Evolutionary conservation across 768 basidiomycete species (phyloP).

Genomic region (Exidia glandulosa): DNA sequence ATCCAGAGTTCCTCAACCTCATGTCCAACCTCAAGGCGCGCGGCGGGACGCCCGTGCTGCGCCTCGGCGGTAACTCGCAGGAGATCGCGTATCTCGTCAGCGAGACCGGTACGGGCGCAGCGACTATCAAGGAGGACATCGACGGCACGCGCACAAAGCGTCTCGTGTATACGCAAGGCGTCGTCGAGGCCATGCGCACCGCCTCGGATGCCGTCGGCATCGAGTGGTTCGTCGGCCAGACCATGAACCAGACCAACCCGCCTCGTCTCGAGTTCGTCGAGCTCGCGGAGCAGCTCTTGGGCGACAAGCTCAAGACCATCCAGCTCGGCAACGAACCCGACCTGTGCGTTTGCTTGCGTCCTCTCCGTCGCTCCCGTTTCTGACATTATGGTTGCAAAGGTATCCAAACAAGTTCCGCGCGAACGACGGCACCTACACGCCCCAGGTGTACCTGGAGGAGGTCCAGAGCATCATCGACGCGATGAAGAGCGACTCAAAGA

Average conservation of each 20-base stretch:
- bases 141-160: neutral
- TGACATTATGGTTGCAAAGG: too few relatives aligned
- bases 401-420: neutral
- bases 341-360: conserved; percentile 22
- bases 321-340: conserved; percentile 27
- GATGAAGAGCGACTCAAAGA: conserved; percentile 27
- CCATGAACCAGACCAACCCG: conserved; percentile 2
- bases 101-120: neutral
- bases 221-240: neutral
- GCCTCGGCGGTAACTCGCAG: conserved; percentile 75
- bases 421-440: conserved; percentile 16
- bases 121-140: neutral
- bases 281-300: conserved; percentile 20
- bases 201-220: neutral
- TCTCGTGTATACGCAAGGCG: neutral
- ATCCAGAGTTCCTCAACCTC: conserved; percentile 50
- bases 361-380: too few relatives aligned
- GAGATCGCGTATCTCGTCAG: conserved; percentile 33
- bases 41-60: conserved; percentile 47
- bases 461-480: conserved; percentile 37
- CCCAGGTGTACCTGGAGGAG: conserved; percentile 38
- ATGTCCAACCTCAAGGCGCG: conserved; percentile 58
- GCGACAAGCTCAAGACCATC: conserved; percentile 15
- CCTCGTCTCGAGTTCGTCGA: conserved; percentile 11
- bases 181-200: neutral